A percentile compares a stretch with the other conserved stretches of the same genome.
Conservation (phyloP, 805 yeast species). For the Candida pseudofarinosa region DNA sequence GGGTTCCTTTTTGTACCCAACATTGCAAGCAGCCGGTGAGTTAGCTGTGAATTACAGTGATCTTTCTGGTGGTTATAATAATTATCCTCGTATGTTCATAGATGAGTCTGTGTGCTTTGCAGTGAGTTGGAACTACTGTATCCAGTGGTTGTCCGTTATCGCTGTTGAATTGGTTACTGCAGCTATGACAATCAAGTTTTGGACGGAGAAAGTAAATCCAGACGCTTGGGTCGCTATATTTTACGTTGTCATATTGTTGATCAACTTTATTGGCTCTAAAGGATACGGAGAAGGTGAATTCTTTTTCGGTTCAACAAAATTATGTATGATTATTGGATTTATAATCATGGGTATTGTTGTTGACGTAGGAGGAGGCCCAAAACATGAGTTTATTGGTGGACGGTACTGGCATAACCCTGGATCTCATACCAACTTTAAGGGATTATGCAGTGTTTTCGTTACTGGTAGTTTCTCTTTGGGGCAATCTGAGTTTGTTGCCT, state of each 20-base stretch:
- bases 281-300: slow-evolving; percentile 47
- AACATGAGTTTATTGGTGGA: slow-evolving; percentile 31
- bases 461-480: slow-evolving; percentile 32
- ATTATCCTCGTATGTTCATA: slow-evolving; percentile 49
- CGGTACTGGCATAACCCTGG: slow-evolving; percentile 32
- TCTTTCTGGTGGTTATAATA: slow-evolving; percentile 60
- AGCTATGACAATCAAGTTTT: slow-evolving; percentile 54
- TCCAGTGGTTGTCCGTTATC: slow-evolving; percentile 60
- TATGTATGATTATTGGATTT: slow-evolving; percentile 36
- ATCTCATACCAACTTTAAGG: slow-evolving; percentile 25
- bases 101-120: slow-evolving; percentile 59
- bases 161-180: slow-evolving; percentile 66
- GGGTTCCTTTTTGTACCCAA: slow-evolving; percentile 33
- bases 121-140: slow-evolving; percentile 57
- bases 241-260: slow-evolving; percentile 39
- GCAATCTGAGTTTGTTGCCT: slow-evolving; percentile 30
- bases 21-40: slow-evolving; percentile 37
- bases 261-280: slow-evolving; percentile 44
- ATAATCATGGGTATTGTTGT: slow-evolving; percentile 38
- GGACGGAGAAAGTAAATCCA: slow-evolving; percentile 46
- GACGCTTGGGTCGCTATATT: slow-evolving; percentile 57
- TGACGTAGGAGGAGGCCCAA: slow-evolving; percentile 34
- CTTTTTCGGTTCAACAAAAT: slow-evolving; percentile 32
- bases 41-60: slow-evolving; percentile 57
- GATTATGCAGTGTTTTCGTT: slow-evolving; percentile 25